These are phyloP conservation scores for Arachis monticola DNA, from an alignment of 331 rosid species.

Conservation along the genomic window DNA sequence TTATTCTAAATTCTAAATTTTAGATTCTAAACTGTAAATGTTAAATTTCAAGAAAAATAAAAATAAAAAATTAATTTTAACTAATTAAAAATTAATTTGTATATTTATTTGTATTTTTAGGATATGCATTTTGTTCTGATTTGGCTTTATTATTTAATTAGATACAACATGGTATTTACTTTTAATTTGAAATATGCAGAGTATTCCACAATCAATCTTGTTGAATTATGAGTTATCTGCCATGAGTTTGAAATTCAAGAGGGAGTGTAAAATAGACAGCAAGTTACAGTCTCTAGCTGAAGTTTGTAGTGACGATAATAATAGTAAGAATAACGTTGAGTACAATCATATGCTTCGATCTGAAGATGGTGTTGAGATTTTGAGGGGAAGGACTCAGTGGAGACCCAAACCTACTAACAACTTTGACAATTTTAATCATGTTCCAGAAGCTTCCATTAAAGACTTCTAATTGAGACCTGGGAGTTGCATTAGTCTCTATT, in stretches of 20 bases:
- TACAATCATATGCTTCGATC: slow-evolving; percentile 89
- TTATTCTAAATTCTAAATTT: too few relatives aligned
- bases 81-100: too few relatives aligned
- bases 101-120: too few relatives aligned
- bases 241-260: slow-evolving; percentile 84
- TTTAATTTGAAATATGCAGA: slow-evolving; percentile 53
- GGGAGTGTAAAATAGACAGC: slow-evolving; percentile 95
- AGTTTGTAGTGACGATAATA: slow-evolving; percentile 51
- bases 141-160: too few relatives aligned
- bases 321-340: slow-evolving; percentile 50
- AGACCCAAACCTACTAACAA: slow-evolving; percentile 67
- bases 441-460: too few relatives aligned
- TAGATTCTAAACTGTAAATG: too few relatives aligned
- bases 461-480: too few relatives aligned
- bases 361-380: slow-evolving; percentile 80
- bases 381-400: slow-evolving; percentile 91
- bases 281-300: slow-evolving; percentile 75
- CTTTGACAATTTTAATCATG: slow-evolving; percentile 38
- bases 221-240: slow-evolving; percentile 82
- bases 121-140: too few relatives aligned
- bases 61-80: too few relatives aligned
- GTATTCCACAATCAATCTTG: slow-evolving; percentile 81
- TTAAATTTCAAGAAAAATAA: too few relatives aligned
- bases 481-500: too few relatives aligned
- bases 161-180: too few relatives aligned